Evolutionary conservation across 306 rosid species (phyloP), one percentile per base, ranked within the genome.

Genomic region (Biancaea sappan): DNA sequence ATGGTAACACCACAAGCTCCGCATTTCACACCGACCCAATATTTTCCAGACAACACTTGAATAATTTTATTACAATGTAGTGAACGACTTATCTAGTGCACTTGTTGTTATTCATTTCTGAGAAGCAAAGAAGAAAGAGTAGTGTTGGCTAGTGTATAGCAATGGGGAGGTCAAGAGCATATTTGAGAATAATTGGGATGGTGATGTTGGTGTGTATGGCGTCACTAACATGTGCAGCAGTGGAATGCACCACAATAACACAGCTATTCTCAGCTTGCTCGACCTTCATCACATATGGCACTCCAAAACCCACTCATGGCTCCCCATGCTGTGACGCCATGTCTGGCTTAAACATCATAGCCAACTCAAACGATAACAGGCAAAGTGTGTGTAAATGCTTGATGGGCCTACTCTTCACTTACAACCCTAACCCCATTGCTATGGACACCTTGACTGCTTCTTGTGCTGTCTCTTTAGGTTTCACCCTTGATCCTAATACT

Each of bases 401-500:
- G 26, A 80, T 84, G 95, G 82, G 66, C 57, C 83, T 84, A 1
- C 15, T 88, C 37, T 56, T 74, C 29, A 76, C 81, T 21, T 69
- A 64, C 73, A 84, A 62, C 56, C 78, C 85, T 28, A 84, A 86
- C 47, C 80, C 84, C 18, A 71, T 83, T 15, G 86, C 85, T 2
- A 76, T 84, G 4, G 85, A 82, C 50, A 76, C 78, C 71, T 44
- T 86, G 77, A 91, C 94, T 0, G 89, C 83, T 67, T 77, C 87
- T n/a, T 88, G 96, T 44, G 85, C 86, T 7, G 51, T 87, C 78
- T 82, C 83, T 73, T 37, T 88, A 62, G 97, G 92, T 74, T 88
- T 88, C 77, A 66, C 69, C 25, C 29, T 88, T 61, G 79, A 71
- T 64, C 92, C 89, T 0, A 76, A 77, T 10, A 81, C 78, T 13